Evolutionary conservation across 306 rosid species (phyloP), one percentile per base, ranked within the genome.

Genomic region (Begonia masoniana): DNA sequence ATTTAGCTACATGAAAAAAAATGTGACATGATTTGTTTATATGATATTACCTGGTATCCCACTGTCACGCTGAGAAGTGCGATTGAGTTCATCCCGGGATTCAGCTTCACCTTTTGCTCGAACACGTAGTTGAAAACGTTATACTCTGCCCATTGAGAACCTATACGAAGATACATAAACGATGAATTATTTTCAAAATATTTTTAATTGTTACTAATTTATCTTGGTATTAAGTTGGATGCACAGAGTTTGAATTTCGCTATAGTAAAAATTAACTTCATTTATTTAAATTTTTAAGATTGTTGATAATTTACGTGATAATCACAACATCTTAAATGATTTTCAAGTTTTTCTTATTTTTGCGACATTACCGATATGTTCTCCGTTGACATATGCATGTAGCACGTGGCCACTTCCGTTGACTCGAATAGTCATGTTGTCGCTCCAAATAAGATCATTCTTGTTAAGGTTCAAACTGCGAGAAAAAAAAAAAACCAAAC

Each of bases 371-470:
- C 88, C 82, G 41, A 62, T 12, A 61, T 72, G 62, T 57, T 70
- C 48, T n/a, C 85, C 89, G 21, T 78, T 82, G 15, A 68, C 23
- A 19, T 56, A 78, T 8, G 76, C 80, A 55, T 78, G 78, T 48
- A 82, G 51, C 24, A 73, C 61, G 9, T 75, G 77, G 6, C 89
- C 85, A 2, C 66, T 73, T 13, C 68, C 76, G 3, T 73, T 75
- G 31, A 82, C 57, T 17, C 74, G 63, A 8, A 75, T 54, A 13
- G 71, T 26, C 70, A 72, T 67, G 0, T 75, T 52, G 4, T 61
- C 41, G 16, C 68, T 73, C 80, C 71, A 72, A 68, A 82, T 43
- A 2, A 76, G 80, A 16, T 82, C 82, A 6, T 60, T 52, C 4
- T 62, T 36, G 9, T 55, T 58, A 48, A 75, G 24, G 2, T 78